These are phyloP conservation scores for Sporothrix schenckii DNA, from an alignment of 2,329 filamentous ascomycete species.

Conservation along the genomic window DNA sequence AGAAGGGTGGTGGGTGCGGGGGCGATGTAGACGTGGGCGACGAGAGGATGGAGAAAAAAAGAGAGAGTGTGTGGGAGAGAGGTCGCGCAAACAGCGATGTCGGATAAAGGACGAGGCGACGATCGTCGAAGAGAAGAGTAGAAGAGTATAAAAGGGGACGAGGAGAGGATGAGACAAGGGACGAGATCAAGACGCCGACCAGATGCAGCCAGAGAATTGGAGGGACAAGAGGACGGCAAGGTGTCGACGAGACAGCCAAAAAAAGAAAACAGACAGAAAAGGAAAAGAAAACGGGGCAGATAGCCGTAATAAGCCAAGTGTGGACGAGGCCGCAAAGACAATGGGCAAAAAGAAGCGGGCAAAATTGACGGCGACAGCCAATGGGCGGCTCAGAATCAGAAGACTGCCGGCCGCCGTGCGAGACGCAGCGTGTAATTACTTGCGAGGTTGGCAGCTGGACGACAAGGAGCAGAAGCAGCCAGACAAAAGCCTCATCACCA, in stretches of 20 bases:
- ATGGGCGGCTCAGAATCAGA: neutral
- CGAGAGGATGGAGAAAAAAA: neutral
- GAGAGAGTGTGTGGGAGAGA: neutral
- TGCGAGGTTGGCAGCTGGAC: neutral
- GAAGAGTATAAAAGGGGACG: neutral
- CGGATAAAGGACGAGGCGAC: constrained; percentile 5
- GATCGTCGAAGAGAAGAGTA: neutral
- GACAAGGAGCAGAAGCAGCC: constrained; percentile 7
- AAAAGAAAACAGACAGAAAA: constrained; percentile 18
- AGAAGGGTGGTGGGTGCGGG: constrained; percentile 1
- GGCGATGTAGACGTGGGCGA: neutral
- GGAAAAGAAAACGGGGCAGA: neutral
- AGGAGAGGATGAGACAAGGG: neutral
- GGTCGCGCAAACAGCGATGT: constrained; percentile 11
- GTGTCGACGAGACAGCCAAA: neutral
- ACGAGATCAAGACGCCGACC: neutral
- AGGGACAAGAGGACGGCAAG: neutral
- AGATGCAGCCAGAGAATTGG: neutral
- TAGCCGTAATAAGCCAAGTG: constrained; percentile 12
- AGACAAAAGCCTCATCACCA: constrained; percentile 23
- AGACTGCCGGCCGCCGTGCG: neutral
- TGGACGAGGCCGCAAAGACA: constrained; percentile 9
- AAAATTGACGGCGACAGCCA: constrained; percentile 22
- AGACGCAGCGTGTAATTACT: neutral
- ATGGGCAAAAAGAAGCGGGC: constrained; percentile 21